Conservation (phyloP, 805 yeast genomes). For the Schwanniomyces occidentalis region DNA sequence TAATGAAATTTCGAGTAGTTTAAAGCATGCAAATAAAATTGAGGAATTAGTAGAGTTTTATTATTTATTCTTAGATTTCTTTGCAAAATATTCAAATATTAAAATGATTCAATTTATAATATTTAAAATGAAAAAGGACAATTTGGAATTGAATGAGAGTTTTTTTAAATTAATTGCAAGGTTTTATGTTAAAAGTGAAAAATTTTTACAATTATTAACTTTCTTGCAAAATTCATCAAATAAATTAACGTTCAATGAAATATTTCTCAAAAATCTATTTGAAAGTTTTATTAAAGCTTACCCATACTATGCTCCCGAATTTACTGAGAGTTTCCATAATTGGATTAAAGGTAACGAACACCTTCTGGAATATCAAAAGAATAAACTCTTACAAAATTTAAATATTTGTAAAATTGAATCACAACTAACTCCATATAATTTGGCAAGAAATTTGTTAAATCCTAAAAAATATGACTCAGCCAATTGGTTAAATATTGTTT, state of each 20-base stretch:
- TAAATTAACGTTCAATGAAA: conserved; percentile 20
- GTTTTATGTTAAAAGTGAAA: conserved; percentile 25
- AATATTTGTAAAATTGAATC: conserved; percentile 22
- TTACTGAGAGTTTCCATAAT: conserved; percentile 13
- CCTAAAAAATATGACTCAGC: conserved; percentile 24
- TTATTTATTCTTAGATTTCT: conserved; percentile 26
- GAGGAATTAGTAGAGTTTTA: conserved; percentile 25
- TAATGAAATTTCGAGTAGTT: conserved; percentile 14
- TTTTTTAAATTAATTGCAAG: conserved; percentile 24
- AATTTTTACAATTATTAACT: conserved; percentile 29
- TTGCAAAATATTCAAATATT: conserved; percentile 28
- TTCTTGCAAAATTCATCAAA: conserved; percentile 18
- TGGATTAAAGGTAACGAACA: conserved; percentile 12
- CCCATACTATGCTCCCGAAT: conserved; percentile 30
- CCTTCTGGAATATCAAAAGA: conserved; percentile 12
- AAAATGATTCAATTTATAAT: conserved; percentile 26
- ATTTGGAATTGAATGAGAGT: conserved; percentile 17
- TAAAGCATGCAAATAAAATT: conserved; percentile 9
- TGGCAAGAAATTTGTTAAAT: conserved; percentile 13
- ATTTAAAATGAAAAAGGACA: conserved; percentile 24
- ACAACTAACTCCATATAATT: conserved; percentile 25
- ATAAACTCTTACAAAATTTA: conserved; percentile 12
- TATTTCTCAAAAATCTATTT: conserved; percentile 24
- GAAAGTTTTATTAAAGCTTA: conserved; percentile 33
- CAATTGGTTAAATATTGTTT: conserved; percentile 23